Conservation (phyloP, 768 basidiomycete species). For the Trametes cingulata region DNA sequence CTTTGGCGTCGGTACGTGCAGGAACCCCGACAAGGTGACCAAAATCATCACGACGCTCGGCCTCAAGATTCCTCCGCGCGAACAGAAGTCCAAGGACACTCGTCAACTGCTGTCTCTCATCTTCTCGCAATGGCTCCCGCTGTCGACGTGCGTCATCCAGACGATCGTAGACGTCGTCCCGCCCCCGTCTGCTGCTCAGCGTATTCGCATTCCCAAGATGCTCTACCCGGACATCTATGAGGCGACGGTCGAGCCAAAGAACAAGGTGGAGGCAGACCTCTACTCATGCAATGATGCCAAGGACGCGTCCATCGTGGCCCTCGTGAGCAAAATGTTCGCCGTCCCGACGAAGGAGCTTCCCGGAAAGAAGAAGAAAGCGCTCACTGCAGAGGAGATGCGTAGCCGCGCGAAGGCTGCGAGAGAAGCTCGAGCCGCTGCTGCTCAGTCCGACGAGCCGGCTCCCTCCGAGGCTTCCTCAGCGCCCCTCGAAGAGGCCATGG, state of each 20-base stretch:
- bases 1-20: neutral
- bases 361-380: slow-evolving; percentile 73
- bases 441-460: slow-evolving; percentile 1
- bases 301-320: slow-evolving; percentile 70
- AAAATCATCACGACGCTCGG: slow-evolving; percentile 86
- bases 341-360: slow-evolving; percentile 80
- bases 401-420: slow-evolving; percentile 58
- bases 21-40: slow-evolving; percentile 78
- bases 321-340: slow-evolving; percentile 99
- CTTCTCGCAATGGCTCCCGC: slow-evolving; percentile 94
- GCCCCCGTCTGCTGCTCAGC: slow-evolving; percentile 79
- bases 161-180: slow-evolving; percentile 93
- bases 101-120: slow-evolving; percentile 81
- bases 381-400: slow-evolving; percentile 86
- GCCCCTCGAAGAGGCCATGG: slow-evolving; percentile 24
- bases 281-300: slow-evolving; percentile 65
- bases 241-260: slow-evolving; percentile 58
- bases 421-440: slow-evolving; percentile 33
- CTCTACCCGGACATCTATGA: slow-evolving; percentile 79
- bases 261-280: slow-evolving; percentile 81
- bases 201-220: slow-evolving; percentile 85
- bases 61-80: slow-evolving; percentile 83
- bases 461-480: slow-evolving; percentile 13
- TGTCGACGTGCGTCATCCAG: slow-evolving; percentile 92
- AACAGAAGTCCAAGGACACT: slow-evolving; percentile 89